Base-by-base conservation (phyloP, 2,329 filamentous ascomycete genomes). In the Monilinia aucupariae region DNA sequence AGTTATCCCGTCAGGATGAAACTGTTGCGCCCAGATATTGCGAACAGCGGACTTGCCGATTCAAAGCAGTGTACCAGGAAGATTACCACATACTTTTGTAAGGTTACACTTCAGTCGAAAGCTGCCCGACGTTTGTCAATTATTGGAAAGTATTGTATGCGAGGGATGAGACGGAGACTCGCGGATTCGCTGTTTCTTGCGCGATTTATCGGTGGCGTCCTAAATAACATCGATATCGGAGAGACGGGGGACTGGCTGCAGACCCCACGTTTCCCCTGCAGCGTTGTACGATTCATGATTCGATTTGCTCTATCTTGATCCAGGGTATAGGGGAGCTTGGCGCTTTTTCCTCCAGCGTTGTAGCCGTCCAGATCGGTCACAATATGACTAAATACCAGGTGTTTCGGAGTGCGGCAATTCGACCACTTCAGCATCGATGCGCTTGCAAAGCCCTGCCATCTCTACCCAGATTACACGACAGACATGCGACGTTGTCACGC, bases 151-250 rank as follows among this genome's bases (percentile, higher is more conserved):
- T 22, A 30, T 45, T 22, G 32, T 37, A 13, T 59, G 30, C 30
- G 55, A 22, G 27, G 22, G 37, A 54, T 54, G 39, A n/a, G 59
- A 32, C 27, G n/a, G 22, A 47, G 25, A 34, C 9, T 30, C n/a
- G 27, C 25, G 32, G 20, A 49, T 2, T 17, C 50, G 34, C 30
- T 39, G 30, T 37, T 45, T 59, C 25, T 49, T 49, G 56, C 43
- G 59, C 25, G 37, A 61, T 56, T 48, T 52, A 41, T 62, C 43
- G 22, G 32, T 50, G 22, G 32, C 59, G 56, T 13, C 17, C 37
- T 25, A 49, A 27, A 39, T 27, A 55, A 34, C 22, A 37, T 32
- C 51, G 22, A 62, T 56, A 62, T 62, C 59, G 59, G 59, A 62
- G 50, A 34, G 43, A 37, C 32, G 45, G 13, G 45, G 45, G 56